A percentile compares a stretch with the other conserved stretches of the same genome.
phyloP scores from a whole-genome alignment of 257 asterid genomes.

The Solanum arcanum region DNA sequence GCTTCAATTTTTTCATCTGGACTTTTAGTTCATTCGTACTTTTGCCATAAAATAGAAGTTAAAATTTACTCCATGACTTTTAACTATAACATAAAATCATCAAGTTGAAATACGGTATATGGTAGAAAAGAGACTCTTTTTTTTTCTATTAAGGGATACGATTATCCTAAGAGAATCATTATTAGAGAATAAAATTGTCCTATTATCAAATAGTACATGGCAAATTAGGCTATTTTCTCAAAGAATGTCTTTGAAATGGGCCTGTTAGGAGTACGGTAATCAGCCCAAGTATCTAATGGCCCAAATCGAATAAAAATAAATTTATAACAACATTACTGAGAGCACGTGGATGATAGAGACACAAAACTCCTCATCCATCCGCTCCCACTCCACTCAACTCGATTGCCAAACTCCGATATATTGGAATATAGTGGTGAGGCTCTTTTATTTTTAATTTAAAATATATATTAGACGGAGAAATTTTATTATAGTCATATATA shows the following conservation, averaged over 20 bases:
- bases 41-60: not conserved
- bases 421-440: rapidly evolving
- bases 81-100: not conserved
- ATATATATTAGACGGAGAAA: rapidly evolving
- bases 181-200: not conserved
- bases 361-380: constrained; percentile 1
- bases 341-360: not conserved
- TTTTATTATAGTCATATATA: too few relatives aligned
- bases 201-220: not conserved
- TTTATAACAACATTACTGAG: not conserved
- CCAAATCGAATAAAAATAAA: not conserved
- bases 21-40: not conserved
- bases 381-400: not conserved
- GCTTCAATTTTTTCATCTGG: not conserved
- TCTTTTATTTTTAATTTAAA: too few relatives aligned
- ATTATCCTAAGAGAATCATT: too few relatives aligned
- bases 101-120: not conserved
- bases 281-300: not conserved
- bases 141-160: not conserved
- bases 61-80: too few relatives aligned
- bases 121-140: not conserved
- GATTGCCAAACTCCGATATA: not conserved
- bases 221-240: not conserved
- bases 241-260: not conserved
- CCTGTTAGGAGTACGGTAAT: not conserved